A percentile compares a stretch with the other conserved stretches of the same genome.
phyloP scores from a whole-genome alignment of 1,284 basidiomycete genomes.

The Heterobasidion parviporum region DNA sequence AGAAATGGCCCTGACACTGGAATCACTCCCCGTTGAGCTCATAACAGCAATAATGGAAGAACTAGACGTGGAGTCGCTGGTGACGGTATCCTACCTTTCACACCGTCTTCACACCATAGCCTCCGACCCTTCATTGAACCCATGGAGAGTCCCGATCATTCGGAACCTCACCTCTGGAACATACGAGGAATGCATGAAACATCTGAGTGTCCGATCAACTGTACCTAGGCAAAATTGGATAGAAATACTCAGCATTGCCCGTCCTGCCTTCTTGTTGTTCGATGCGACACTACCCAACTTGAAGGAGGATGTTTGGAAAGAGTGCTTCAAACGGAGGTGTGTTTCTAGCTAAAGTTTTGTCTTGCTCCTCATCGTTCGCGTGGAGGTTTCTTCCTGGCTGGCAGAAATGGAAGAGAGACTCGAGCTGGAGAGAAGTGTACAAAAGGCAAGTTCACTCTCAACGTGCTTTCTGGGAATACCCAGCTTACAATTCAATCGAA shows the following conservation, averaged over 20 bases:
- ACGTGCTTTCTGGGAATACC: not conserved
- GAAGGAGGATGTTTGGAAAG: constrained; percentile 57
- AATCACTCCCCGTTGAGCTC: constrained; percentile 63
- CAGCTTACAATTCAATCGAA: not conserved
- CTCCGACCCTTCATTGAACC: constrained; percentile 58
- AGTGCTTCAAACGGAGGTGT: constrained; percentile 16
- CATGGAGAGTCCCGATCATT: constrained; percentile 63
- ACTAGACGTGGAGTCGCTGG: constrained; percentile 52
- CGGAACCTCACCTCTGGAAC: constrained; percentile 37
- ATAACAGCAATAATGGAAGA: constrained; percentile 64
- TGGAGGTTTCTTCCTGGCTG: constrained; percentile 66
- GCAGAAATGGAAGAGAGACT: constrained; percentile 57
- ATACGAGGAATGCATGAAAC: constrained; percentile 44
- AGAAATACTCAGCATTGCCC: constrained; percentile 54
- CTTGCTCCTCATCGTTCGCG: too few species aligned
- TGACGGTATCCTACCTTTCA: constrained; percentile 51
- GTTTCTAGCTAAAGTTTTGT: not conserved
- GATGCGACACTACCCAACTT: constrained; percentile 61
- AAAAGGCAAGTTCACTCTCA: constrained; percentile 36
- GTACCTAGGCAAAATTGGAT: constrained; percentile 72
- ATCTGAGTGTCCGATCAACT: constrained; percentile 48
- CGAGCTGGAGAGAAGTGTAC: constrained; percentile 52
- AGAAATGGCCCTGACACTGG: constrained; percentile 19
- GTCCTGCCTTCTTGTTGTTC: constrained; percentile 53
- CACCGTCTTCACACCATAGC: constrained; percentile 44